Base-by-base conservation (phyloP, 352 stramenopile genomes). In the Plasmopara muralis region DNA sequence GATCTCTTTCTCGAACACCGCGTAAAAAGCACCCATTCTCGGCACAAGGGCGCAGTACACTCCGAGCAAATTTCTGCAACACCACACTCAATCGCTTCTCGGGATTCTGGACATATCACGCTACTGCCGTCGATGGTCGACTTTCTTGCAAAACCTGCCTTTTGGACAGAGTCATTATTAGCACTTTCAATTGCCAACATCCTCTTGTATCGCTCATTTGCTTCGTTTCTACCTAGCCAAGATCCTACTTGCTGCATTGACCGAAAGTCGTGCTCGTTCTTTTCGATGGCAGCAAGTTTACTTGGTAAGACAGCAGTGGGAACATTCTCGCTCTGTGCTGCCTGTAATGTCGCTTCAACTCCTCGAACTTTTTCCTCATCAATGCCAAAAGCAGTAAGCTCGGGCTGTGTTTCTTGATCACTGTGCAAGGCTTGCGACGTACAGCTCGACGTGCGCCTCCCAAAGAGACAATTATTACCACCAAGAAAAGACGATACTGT, bases 11-110 rank as follows among this genome's bases (percentile, higher is more conserved):
- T 70, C 4, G 69, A 78, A 47, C 82, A 92, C 2, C 59, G 59
- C 41, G 74, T 49, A 20, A 92, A 86, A 1, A 89, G 41, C 0
- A 89, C 73, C 82, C 82, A 92, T 51, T 87, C 78, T 49, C 74
- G 64, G 46, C 82, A 92, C 2, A 92, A 51, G 14, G 60, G 43
- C 0, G 73, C 62, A 45, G 48, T 77, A 35, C 6, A 69, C 60
- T 47, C 81, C 58, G 9, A 57, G 50, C 77, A 60, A 5, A 78
- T 87, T 5, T 48, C 30, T n/a, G 57, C 61, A 9, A 86, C 29
- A 47, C 77, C 63, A 12, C 16, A 29, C 0, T 28, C 5, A 60
- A 38, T 15, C 47, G 28, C 20, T 44, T 69, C 14, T 49, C 63
- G n/a, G 31, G 57, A 50, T 56, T 53, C 34, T 65, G 87, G 76